These are phyloP conservation scores for Aspergillus eucalypticola DNA, from an alignment of 2,329 filamentous ascomycete species.

Conservation along the genomic window DNA sequence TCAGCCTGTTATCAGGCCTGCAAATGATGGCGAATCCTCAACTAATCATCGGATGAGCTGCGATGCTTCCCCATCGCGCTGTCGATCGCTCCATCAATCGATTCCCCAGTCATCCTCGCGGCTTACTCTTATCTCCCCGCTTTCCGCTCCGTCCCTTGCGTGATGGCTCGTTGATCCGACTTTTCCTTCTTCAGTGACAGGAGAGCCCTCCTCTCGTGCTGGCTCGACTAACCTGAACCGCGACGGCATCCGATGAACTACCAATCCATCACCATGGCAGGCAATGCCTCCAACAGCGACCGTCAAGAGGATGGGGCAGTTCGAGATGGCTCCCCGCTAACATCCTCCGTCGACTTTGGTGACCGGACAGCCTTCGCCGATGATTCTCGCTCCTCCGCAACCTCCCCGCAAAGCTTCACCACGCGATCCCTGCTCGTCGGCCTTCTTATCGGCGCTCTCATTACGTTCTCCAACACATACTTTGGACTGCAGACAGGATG, in stretches of 20 bases:
- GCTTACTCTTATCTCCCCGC: constrained; percentile 1
- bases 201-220: not conserved
- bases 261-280: constrained; percentile 37
- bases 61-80: not conserved
- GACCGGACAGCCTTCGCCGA: not conserved
- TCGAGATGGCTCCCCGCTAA: constrained; percentile 10
- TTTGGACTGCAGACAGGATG: constrained; percentile 92
- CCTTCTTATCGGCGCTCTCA: constrained; percentile 79
- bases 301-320: constrained; percentile 4
- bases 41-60: not conserved
- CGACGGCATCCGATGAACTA: constrained; percentile 34
- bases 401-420: constrained; percentile 69
- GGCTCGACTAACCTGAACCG: not conserved
- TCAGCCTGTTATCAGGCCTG: not conserved
- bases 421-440: constrained; percentile 76
- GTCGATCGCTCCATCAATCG: not conserved
- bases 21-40: not conserved
- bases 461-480: constrained; percentile 97
- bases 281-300: constrained; percentile 23
- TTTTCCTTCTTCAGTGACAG: not conserved
- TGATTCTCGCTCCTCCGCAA: constrained; percentile 15
- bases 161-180: constrained; percentile 1
- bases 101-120: not conserved
- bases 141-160: not conserved
- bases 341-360: constrained; percentile 4